A percentile compares a stretch with the other conserved stretches of the same genome.
Conservation (phyloP, 2,329 filamentous ascomycete genomes). For the Xylariaceae sp. region DNA sequence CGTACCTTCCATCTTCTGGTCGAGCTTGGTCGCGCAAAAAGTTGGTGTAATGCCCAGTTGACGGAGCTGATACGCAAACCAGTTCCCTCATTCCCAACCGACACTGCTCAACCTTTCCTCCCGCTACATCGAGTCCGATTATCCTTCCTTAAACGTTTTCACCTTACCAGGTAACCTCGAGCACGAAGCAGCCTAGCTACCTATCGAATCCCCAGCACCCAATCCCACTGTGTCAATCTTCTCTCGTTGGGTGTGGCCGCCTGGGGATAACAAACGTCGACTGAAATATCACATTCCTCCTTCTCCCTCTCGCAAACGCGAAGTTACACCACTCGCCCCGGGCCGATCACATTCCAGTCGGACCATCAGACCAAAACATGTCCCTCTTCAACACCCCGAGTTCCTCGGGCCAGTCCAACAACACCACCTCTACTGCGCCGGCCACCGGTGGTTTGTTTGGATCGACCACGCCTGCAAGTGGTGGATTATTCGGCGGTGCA, state of each 20-base stretch:
- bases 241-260: not conserved
- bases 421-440: constrained; percentile 37
- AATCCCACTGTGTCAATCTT: constrained; percentile 5
- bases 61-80: constrained; percentile 4
- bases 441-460: constrained; percentile 33
- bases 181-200: not conserved
- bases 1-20: not conserved
- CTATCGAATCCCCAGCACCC: constrained; percentile 5
- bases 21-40: constrained; percentile 27
- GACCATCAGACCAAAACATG: constrained; percentile 25
- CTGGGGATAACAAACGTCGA: constrained; percentile 21
- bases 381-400: constrained; percentile 35
- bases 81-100: not conserved
- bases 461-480: constrained; percentile 20
- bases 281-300: constrained; percentile 23
- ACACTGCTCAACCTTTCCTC: not conserved
- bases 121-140: not conserved
- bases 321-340: constrained; percentile 2
- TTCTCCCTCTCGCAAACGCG: not conserved
- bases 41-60: constrained; percentile 7
- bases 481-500: constrained; percentile 14
- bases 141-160: not conserved
- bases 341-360: constrained; percentile 12
- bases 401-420: constrained; percentile 28
- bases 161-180: not conserved